These are phyloP conservation scores for Tephrocybe rancida DNA, from an alignment of 768 basidiomycete species.

Conservation along the genomic window DNA sequence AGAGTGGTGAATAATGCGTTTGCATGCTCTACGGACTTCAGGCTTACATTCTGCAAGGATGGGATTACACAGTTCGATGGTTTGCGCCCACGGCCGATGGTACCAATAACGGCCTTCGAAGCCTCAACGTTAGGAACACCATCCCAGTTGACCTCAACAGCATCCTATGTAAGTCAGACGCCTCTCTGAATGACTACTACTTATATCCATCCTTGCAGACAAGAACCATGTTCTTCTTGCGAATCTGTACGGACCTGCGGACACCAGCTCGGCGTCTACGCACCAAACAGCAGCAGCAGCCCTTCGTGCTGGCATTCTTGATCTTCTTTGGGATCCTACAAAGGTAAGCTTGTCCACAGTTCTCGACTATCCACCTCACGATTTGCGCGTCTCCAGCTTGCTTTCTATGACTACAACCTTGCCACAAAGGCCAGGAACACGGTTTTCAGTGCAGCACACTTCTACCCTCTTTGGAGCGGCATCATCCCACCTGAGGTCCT, in stretches of 20 bases:
- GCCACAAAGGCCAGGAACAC: constrained; percentile 63
- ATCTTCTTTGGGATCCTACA: constrained; percentile 81
- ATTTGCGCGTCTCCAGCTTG: constrained; percentile 41
- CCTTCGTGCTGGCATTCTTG: constrained; percentile 73
- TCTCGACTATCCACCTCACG: background rate
- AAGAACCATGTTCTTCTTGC: constrained; percentile 65
- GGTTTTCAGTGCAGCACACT: constrained; percentile 75
- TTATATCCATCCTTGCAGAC: constrained; percentile 40
- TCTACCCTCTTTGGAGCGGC: constrained; percentile 86
- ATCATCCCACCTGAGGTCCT: constrained; percentile 79
- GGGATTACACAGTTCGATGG: constrained; percentile 61
- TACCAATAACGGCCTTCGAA: constrained; percentile 58
- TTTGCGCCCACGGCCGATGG: constrained; percentile 35
- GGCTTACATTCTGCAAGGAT: constrained; percentile 26
- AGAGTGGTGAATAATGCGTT: constrained; percentile 53
- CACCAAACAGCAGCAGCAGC: constrained; percentile 60
- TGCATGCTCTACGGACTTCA: background rate
- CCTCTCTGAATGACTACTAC: constrained; percentile 6
- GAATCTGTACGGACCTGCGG: constrained; percentile 54
- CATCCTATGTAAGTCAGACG: constrained; percentile 71
- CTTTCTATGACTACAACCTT: constrained; percentile 90
- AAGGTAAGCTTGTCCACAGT: constrained; percentile 40
- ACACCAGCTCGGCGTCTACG: constrained; percentile 40
- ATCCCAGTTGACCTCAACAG: constrained; percentile 83
- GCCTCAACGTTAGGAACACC: constrained; percentile 68